phyloP scores from a whole-genome alignment of 768 basidiomycete species.

The Suillus hirtellus region DNA sequence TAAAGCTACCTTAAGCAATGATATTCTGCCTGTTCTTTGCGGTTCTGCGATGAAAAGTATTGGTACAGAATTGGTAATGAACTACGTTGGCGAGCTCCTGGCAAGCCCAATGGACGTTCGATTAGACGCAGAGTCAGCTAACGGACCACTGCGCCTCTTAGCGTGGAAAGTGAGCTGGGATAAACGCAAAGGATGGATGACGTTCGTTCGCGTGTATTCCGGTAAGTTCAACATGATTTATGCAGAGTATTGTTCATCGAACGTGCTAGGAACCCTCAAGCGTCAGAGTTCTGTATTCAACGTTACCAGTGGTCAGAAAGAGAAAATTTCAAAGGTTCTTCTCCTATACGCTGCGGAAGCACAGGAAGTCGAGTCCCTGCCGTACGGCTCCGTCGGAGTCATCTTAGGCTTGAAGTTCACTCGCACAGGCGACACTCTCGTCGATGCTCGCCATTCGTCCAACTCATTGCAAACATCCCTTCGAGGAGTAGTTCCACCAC shows the following conservation, averaged over 20 bases:
- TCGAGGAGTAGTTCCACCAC: constrained; percentile 70
- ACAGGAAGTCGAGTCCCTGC: constrained; percentile 76
- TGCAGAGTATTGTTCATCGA: constrained; percentile 5
- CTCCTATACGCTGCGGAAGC: constrained; percentile 76
- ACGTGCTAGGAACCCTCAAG: constrained; percentile 55
- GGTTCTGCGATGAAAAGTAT: constrained; percentile 81
- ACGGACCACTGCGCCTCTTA: constrained; percentile 58
- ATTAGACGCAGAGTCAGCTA: constrained; percentile 43
- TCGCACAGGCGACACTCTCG: constrained; percentile 84
- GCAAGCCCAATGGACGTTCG: constrained; percentile 74
- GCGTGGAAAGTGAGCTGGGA: constrained; percentile 94
- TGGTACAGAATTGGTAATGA: constrained; percentile 78
- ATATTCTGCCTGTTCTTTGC: constrained; percentile 77
- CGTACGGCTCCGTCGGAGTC: constrained; percentile 83
- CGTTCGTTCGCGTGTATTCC: constrained; percentile 86
- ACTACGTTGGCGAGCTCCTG: constrained; percentile 78
- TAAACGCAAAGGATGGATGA: constrained; percentile 85
- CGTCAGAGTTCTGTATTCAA: constrained; percentile 65
- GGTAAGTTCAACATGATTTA: constrained; percentile 43
- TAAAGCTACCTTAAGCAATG: constrained; percentile 59
- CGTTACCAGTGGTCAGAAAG: constrained; percentile 63
- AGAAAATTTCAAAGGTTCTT: constrained; percentile 72
- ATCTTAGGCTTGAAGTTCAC: constrained; percentile 81
- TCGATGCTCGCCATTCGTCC: constrained; percentile 45
- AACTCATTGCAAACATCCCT: constrained; percentile 42